Evolutionary conservation across 139 green algal species (phyloP), one percentile per base, ranked within the genome.

Genomic region (Chlorella vulgaris): DNA sequence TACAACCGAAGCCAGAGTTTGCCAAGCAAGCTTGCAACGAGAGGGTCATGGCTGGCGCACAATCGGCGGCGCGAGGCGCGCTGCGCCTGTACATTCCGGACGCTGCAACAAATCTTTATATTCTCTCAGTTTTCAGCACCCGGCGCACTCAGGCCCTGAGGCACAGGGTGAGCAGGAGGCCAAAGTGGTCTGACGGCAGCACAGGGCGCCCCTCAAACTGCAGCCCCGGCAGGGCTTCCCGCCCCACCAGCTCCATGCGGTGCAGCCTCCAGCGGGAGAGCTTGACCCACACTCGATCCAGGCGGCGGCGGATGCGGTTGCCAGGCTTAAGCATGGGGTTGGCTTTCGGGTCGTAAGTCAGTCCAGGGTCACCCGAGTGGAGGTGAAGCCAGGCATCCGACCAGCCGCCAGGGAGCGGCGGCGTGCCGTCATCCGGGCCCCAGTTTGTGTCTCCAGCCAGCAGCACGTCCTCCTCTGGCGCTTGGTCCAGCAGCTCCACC

Each of bases 101-200:
- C n/a, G n/a, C n/a, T n/a, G n/a, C n/a, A n/a, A n/a, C n/a, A n/a
- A n/a, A n/a, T n/a, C n/a, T n/a, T n/a, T n/a, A n/a, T n/a, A n/a
- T n/a, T n/a, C n/a, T n/a, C n/a, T n/a, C n/a, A n/a, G n/a, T n/a
- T n/a, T n/a, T n/a, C n/a, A n/a, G n/a, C n/a, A n/a, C n/a, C n/a
- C n/a, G n/a, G n/a, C n/a, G n/a, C n/a, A n/a, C n/a, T n/a, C n/a
- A n/a, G n/a, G n/a, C n/a, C n/a, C n/a, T n/a, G n/a, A n/a, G 38
- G 38, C 58, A 39, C 74, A 80, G 58, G 28, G 13, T 4, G 29
- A 91, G 51, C 35, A 93, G 70, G 63, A 94, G 39, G 2, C 90
- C 90, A 78, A 90, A 94, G 62, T 94, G 90, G 60, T 94, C 90
- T 39, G 60, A 84, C 6, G 90, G 90, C 69, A 94, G 81, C 51